Percentiles rank a stretch among this genome's conserved stretches.
These are phyloP conservation scores for Botrytis squamosa DNA, from an alignment of 2,329 filamentous ascomycete species.

Conservation along the genomic window DNA sequence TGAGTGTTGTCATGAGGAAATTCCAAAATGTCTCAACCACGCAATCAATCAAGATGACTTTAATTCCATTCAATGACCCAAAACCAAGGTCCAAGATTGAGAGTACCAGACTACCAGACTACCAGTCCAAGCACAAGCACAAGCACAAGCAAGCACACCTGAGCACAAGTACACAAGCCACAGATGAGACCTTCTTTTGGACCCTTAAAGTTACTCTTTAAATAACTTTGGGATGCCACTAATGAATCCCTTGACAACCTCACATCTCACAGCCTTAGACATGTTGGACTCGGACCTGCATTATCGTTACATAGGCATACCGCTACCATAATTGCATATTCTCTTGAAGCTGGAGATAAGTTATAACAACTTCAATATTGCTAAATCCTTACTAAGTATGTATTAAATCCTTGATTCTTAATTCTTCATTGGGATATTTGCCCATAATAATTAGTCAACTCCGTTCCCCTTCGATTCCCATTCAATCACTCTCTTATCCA, in stretches of 20 bases:
- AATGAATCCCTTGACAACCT: background rate
- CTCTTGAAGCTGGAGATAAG: background rate
- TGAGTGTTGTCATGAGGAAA: background rate
- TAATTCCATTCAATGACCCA: background rate
- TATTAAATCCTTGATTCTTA: background rate
- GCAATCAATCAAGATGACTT: background rate
- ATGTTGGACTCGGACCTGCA: conserved; percentile 1
- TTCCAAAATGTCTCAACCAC: background rate
- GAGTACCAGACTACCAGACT: too few relatives aligned
- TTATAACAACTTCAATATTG: background rate
- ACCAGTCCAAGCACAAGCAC: background rate
- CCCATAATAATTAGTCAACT: background rate
- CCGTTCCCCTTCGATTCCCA: background rate
- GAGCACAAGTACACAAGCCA: background rate
- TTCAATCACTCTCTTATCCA: background rate
- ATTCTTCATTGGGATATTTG: background rate
- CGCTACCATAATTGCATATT: background rate
- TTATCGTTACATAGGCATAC: background rate
- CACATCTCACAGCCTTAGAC: conserved; percentile 1
- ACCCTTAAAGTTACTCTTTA: background rate
- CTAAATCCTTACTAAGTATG: background rate
- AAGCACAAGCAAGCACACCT: background rate
- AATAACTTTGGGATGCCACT: background rate
- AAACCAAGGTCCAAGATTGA: background rate
- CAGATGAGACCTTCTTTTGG: background rate